These are phyloP conservation scores for Carex littledalei DNA, from an alignment of 176 grass and related monocot species.

Conservation along the genomic window DNA sequence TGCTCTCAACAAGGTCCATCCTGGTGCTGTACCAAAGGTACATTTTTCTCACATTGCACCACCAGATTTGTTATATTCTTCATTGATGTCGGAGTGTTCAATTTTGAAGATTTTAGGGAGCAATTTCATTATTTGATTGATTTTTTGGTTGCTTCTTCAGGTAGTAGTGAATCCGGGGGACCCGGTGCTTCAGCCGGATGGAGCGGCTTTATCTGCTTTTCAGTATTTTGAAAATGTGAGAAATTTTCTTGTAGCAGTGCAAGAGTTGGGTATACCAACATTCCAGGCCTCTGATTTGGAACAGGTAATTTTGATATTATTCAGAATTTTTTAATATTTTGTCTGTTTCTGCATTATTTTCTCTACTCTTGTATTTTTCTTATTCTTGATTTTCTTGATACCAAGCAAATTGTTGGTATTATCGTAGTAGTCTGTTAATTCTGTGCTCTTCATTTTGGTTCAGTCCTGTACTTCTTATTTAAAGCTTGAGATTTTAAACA, in stretches of 20 bases:
- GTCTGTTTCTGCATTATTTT: neutral
- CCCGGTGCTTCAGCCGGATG: conserved; percentile 74
- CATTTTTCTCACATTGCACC: conserved; percentile 4
- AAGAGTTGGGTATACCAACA: conserved; percentile 76
- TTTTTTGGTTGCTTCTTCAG: conserved; percentile 25
- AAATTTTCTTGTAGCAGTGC: conserved; percentile 87
- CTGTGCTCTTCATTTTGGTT: neutral
- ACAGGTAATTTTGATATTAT: conserved; percentile 53
- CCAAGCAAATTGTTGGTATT: neutral
- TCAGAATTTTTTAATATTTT: conserved; percentile 1
- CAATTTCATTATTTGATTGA: neutral
- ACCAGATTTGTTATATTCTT: neutral
- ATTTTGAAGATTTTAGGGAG: neutral
- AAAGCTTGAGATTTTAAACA: neutral
- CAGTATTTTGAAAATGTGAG: conserved; percentile 99
- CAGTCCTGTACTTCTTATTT: neutral
- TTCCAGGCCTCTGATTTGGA: conserved; percentile 97
- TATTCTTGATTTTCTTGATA: conserved; percentile 29
- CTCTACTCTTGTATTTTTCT: conserved; percentile 15
- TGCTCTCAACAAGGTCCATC: conserved; percentile 92
- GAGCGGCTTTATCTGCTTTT: conserved; percentile 89
- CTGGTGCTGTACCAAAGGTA: conserved; percentile 82
- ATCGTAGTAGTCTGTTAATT: neutral
- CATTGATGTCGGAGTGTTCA: neutral
- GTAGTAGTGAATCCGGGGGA: conserved; percentile 95